Base-by-base conservation (phyloP, 352 stramenopile genomes). In the Saprolegnia diclina region DNA sequence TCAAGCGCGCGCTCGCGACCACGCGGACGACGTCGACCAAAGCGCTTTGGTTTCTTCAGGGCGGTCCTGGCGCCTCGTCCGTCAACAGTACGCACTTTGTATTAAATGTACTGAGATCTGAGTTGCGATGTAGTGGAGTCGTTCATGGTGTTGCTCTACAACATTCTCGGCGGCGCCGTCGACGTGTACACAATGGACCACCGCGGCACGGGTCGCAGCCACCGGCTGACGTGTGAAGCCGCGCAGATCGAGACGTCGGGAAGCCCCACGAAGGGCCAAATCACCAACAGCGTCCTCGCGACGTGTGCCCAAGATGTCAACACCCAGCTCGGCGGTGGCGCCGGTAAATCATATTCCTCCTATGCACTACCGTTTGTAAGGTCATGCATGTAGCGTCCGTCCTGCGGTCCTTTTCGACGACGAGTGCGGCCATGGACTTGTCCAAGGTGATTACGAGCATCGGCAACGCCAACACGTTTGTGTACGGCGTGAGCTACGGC, bases 401-500 rank as follows among this genome's bases (percentile, higher is more conserved):
- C 7, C 64, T 87, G 24, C 53, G 72, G 5, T 75, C 76, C 1
- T 87, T 82, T 53, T 87, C 77, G 1, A 72, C 76, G 50, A 87
- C 78, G 7, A 85, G 71, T 19, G 79, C 75, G 1, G 74, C 76
- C 9, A 77, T 74, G 26, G 77, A 87, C 61, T 7, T 81, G 1
- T 46, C 48, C 44, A 69, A 56, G 6, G 53, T 82, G 10, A 71
- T 83, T 40, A 24, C 73, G 0, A 37, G 21, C 2, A 52, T 85
- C 29, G 32, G 35, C 21, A 57, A 37, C 3, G 42, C 6, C 19
- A 46, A 77, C 21, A 62, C 63, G 1, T 76, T 76, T 40, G 73
- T 91, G n/a, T 91, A 91, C 64, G 83, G 83, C 1, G 77, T 91
- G 14, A 91, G 83, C 72, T 91, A 91, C 71, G 83, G 83, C 73